Conservation (phyloP, 805 yeast genomes). For the Candida silvicultrix region DNA sequence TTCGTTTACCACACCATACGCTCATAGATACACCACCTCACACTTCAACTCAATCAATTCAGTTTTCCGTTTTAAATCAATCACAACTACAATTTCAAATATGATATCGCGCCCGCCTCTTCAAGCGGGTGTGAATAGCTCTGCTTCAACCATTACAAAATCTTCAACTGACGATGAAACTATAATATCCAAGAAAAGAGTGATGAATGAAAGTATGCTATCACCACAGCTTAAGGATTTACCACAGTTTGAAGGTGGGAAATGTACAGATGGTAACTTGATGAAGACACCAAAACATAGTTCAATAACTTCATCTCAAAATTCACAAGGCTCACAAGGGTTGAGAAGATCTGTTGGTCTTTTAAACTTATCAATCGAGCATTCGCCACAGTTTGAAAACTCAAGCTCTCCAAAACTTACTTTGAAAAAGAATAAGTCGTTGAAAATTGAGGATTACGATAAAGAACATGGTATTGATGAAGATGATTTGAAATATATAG, state of each 20-base stretch:
- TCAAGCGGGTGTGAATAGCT: background rate
- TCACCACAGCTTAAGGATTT: slow-evolving; percentile 21
- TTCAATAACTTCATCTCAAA: slow-evolving; percentile 20
- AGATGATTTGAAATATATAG: slow-evolving; percentile 12
- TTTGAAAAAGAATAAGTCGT: slow-evolving; percentile 13
- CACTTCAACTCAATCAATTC: background rate
- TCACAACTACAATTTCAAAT: background rate
- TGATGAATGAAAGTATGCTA: slow-evolving; percentile 18
- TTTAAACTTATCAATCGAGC: slow-evolving; percentile 41
- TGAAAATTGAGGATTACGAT: background rate
- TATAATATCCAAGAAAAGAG: slow-evolving; percentile 16
- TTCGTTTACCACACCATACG: background rate
- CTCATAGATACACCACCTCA: too few relatives aligned
- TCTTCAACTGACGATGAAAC: slow-evolving; percentile 5
- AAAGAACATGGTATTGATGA: slow-evolving; percentile 7
- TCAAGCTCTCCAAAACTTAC: slow-evolving; percentile 18
- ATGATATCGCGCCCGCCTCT: slow-evolving; percentile 3
- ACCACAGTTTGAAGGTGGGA: slow-evolving; percentile 3
- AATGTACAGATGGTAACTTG: slow-evolving; percentile 1
- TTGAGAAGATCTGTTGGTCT: slow-evolving; percentile 49
- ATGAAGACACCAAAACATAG: slow-evolving; percentile 18
- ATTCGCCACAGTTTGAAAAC: slow-evolving; percentile 19
- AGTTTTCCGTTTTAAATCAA: background rate
- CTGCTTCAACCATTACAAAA: background rate
- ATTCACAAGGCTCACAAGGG: slow-evolving; percentile 18